Percentiles rank a stretch among this genome's conserved stretches.
These are phyloP conservation scores for Arabis hirsuta DNA, from an alignment of 345 rosid genomes.

Conservation along the genomic window DNA sequence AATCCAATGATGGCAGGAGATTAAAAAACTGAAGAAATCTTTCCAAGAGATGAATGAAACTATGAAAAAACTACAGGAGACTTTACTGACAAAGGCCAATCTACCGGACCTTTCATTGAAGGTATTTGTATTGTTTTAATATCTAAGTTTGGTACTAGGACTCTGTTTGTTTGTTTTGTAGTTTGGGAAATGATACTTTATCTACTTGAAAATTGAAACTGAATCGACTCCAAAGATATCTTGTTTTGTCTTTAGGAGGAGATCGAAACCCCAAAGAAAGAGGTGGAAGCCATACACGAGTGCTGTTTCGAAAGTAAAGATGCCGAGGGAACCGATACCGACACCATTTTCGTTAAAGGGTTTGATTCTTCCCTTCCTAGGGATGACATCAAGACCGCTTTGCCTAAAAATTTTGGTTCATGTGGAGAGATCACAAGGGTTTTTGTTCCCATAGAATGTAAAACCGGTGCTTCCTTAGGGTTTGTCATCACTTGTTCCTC, in stretches of 20 bases:
- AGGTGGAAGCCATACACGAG: constrained; percentile 2
- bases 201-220: not conserved
- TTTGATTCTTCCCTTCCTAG: constrained; percentile 53
- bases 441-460: constrained; percentile 54
- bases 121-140: not conserved
- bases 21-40: not conserved
- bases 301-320: not conserved
- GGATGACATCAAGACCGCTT: constrained; percentile 54
- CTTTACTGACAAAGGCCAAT: not conserved
- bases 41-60: not conserved
- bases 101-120: not conserved
- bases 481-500: constrained; percentile 24
- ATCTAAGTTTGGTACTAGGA: too few relatives aligned
- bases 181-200: not conserved
- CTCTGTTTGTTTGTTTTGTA: not conserved
- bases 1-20: not conserved
- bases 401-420: constrained; percentile 55
- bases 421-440: constrained; percentile 67
- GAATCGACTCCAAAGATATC: not conserved
- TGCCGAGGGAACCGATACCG: constrained; percentile 44
- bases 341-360: constrained; percentile 57
- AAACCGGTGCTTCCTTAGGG: constrained; percentile 54
- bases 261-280: constrained; percentile 49
- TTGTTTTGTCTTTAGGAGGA: constrained; percentile 41
- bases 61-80: not conserved